Conservation (phyloP, 371 early-diverging fungal genomes). For the Mucor irregularis region DNA sequence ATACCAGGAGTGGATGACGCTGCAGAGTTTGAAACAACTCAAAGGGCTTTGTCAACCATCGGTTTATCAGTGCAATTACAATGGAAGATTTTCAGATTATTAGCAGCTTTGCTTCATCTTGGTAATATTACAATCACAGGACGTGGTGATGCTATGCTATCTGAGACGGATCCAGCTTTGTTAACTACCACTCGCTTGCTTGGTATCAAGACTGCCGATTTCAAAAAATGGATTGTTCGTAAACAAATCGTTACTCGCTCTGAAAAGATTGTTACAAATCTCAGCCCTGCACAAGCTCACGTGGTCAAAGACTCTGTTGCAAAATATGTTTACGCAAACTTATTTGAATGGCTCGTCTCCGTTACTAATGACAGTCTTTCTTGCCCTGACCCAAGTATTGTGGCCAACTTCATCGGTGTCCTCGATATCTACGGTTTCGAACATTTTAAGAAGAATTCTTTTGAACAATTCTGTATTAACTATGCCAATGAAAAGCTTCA, state of each 20-base stretch:
- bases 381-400: constrained; percentile 45
- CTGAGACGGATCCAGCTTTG: constrained; percentile 76
- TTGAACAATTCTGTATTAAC: constrained; percentile 99
- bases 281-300: constrained; percentile 76
- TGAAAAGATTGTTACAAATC: constrained; percentile 84
- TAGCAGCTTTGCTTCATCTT: constrained; percentile 89
- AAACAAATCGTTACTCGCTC: constrained; percentile 87
- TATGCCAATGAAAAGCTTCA: constrained; percentile 98
- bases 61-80: constrained; percentile 87
- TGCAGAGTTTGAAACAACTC: constrained; percentile 87
- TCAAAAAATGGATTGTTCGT: constrained; percentile 91
- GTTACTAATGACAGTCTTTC: constrained; percentile 80
- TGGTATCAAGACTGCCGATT: constrained; percentile 70
- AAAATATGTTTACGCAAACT: constrained; percentile 88
- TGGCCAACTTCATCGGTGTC: constrained; percentile 86
- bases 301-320: constrained; percentile 91
- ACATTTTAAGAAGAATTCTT: constrained; percentile 97
- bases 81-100: constrained; percentile 85
- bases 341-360: constrained; percentile 94
- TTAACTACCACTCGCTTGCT: constrained; percentile 67
- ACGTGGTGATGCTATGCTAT: constrained; percentile 69
- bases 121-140: constrained; percentile 88
- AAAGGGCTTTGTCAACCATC: constrained; percentile 81
- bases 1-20: constrained; percentile 90
- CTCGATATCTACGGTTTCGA: constrained; percentile 97